Evolutionary conservation across 805 yeast species (phyloP).

Genomic region (Wickerhamiella allomyrinae): DNA sequence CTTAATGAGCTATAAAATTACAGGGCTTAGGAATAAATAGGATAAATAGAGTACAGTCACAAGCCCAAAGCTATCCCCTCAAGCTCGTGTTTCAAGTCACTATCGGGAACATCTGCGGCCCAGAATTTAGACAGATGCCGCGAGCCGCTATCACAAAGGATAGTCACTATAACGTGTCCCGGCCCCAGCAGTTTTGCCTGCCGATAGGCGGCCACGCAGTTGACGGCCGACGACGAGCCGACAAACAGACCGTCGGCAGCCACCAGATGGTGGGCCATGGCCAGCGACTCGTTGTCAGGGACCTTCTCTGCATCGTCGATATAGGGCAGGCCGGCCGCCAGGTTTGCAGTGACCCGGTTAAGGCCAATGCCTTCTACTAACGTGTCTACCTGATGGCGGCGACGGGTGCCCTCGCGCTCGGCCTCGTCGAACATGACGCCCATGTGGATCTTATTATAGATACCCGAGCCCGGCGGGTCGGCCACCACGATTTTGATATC

Average conservation of each 20-base stretch:
- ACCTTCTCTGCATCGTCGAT: conserved; percentile 75
- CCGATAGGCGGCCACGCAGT: conserved; percentile 76
- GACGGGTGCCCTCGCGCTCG: conserved; percentile 83
- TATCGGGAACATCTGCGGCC: conserved; percentile 9
- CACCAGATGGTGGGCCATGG: conserved; percentile 76
- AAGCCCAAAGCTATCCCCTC: no score
- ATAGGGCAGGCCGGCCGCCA: conserved; percentile 49
- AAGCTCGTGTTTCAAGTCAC: background rate
- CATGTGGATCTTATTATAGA: conserved; percentile 65
- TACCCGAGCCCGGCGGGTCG: conserved; percentile 94
- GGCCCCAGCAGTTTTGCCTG: conserved; percentile 38
- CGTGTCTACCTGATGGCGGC: conserved; percentile 95
- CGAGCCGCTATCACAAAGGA: conserved; percentile 86
- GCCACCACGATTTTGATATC: conserved; percentile 49
- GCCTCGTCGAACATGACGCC: conserved; percentile 89
- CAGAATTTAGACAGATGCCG: conserved; percentile 88
- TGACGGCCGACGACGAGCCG: conserved; percentile 88
- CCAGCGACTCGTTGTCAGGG: conserved; percentile 62
- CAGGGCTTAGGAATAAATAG: no score
- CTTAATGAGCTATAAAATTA: background rate
- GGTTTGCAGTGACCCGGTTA: conserved; percentile 73
- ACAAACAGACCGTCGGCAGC: conserved; percentile 78
- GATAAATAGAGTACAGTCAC: no score
- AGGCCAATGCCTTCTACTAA: conserved; percentile 87
- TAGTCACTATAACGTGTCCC: conserved; percentile 61